Conservation (phyloP, 73 alveolate genomes). For the Blepharisma stoltei region DNA sequence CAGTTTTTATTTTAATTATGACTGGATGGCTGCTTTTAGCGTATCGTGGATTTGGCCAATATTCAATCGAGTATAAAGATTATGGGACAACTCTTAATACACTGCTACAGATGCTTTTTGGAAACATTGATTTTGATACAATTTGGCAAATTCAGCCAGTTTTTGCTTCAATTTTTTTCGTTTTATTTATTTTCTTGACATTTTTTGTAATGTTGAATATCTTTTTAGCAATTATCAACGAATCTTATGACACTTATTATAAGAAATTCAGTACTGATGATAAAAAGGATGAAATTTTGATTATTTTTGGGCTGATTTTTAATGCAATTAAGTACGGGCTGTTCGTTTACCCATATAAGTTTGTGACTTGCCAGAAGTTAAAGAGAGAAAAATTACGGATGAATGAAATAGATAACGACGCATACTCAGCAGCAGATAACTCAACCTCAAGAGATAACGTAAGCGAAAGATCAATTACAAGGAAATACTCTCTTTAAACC, state of each 20-base stretch:
- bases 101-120: not conserved
- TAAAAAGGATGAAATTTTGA: not conserved
- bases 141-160: constrained; percentile 1
- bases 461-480: too few relatives aligned
- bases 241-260: constrained; percentile 10
- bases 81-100: not conserved
- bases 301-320: not conserved
- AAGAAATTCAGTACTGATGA: not conserved
- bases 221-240: constrained; percentile 23
- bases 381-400: too few relatives aligned
- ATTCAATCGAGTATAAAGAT: not conserved
- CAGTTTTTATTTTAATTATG: constrained; percentile 1
- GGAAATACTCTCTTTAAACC: too few relatives aligned
- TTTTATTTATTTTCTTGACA: constrained; percentile 1
- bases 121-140: not conserved
- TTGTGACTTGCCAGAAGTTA: not conserved
- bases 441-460: too few relatives aligned
- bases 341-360: not conserved
- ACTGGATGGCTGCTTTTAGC: constrained; percentile 20
- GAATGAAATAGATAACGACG: too few relatives aligned
- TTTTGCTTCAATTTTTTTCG: constrained; percentile 12
- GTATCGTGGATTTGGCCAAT: constrained; percentile 15
- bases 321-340: not conserved
- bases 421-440: too few relatives aligned
- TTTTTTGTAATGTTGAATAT: constrained; percentile 17